Evolutionary conservation across 352 stramenopile genomes (phyloP), one percentile per base, ranked within the genome.

Genomic region (Peronosclerospora sorghi): DNA sequence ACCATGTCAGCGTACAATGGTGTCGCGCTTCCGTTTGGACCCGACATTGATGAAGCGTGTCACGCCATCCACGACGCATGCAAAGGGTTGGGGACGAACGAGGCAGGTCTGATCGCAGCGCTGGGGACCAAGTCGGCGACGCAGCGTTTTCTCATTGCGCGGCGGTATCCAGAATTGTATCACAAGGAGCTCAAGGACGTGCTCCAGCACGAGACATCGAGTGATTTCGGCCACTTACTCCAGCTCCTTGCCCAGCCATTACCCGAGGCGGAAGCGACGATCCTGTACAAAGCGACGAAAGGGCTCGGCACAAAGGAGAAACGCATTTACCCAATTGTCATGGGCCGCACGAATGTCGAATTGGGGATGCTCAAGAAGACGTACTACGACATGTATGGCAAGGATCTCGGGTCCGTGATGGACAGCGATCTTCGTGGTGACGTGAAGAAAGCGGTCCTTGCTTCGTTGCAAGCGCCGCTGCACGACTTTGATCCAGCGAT

Each of bases 341-440:
- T n/a, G 4, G 28, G 8, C 28, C 73, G 77, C 38, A 75, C 77
- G 18, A 85, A 86, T 42, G 71, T 80, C n/a, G 77, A 90, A 45
- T 82, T 90, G 60, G 60, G 55, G 45, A 81, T 90, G 27, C 54
- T 90, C 27, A 87, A 86, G 46, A 75, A 81, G 44, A 64, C 68
- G n/a, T 90, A 80, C 58, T 87, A 75, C 35, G 64, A 70, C 23
- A 41, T 83, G 28, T 73, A 73, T 39, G 61, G 64, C n/a, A 73
- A 84, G 35, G 77, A 90, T 26, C 37, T 90, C 14, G 69, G 59
- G 5, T 74, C 85, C 26, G 75, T 59, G 8, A 37, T 86, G 17
- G 82, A 59, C 56, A 65, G 68, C 18, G 73, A 87, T 45, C 60
- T 90, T 28, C 81, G 72, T 30, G 77, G 77, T 29, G 77, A 90